phyloP scores from a whole-genome alignment of 2,329 filamentous ascomycete species.

The Arthrobotrys sinensis region DNA sequence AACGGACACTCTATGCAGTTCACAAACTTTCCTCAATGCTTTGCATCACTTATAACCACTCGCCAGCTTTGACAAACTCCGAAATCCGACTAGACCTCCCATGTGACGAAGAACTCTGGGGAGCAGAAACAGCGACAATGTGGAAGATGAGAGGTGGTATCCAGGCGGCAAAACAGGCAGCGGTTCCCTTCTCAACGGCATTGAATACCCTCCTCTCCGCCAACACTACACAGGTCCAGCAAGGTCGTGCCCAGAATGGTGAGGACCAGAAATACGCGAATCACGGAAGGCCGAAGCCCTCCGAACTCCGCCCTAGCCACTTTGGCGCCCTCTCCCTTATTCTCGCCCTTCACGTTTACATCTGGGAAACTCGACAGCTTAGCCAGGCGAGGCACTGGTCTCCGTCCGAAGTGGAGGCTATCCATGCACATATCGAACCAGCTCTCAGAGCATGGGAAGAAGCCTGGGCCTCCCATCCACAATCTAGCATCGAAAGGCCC shows the following conservation, averaged over 20 bases:
- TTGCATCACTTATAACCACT: constrained; percentile 92
- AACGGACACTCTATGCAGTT: constrained; percentile 90
- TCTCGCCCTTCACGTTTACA: constrained; percentile 96
- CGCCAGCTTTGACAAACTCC: constrained; percentile 91
- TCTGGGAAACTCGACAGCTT: constrained; percentile 97
- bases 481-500: constrained; percentile 85
- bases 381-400: constrained; percentile 87
- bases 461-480: constrained; percentile 88
- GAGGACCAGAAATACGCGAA: constrained; percentile 72
- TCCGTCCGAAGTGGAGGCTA: constrained; percentile 90
- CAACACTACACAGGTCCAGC: constrained; percentile 68
- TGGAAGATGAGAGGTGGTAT: constrained; percentile 85
- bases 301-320: constrained; percentile 76
- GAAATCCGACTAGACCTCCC: constrained; percentile 91
- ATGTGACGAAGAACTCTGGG: constrained; percentile 92
- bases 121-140: constrained; percentile 83
- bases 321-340: constrained; percentile 94
- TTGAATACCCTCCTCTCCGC: constrained; percentile 85
- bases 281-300: constrained; percentile 51
- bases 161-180: constrained; percentile 78
- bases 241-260: constrained; percentile 65
- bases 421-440: constrained; percentile 95
- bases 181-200: constrained; percentile 84
- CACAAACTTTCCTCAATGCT: constrained; percentile 92
- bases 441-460: constrained; percentile 94